Conservation (phyloP, 2,329 filamentous ascomycete genomes). For the Talaromyces sp. region DNA sequence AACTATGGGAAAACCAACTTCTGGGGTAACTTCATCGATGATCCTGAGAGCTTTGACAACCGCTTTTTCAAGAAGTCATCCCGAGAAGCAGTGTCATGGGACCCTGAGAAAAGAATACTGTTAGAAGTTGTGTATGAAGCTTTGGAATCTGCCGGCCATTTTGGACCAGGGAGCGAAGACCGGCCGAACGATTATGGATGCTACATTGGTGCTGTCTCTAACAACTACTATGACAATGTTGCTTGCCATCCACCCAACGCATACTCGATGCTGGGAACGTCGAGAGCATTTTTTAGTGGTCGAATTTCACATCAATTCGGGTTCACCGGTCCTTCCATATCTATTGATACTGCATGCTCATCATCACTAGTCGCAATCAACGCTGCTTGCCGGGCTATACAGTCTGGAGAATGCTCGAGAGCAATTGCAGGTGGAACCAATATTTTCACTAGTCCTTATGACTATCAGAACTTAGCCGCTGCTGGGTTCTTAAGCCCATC, state of each 20-base stretch:
- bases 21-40: constrained; percentile 18
- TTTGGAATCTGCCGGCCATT: constrained; percentile 22
- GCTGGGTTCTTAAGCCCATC: constrained; percentile 44
- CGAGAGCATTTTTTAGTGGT: constrained; percentile 39
- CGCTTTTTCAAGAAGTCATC: constrained; percentile 23
- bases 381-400: constrained; percentile 30
- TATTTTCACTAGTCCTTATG: constrained; percentile 27
- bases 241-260: constrained; percentile 18
- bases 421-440: constrained; percentile 27
- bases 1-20: constrained; percentile 19
- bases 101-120: constrained; percentile 27
- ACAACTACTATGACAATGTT: constrained; percentile 25
- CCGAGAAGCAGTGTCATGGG: constrained; percentile 14
- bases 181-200: constrained; percentile 23
- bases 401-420: constrained; percentile 26
- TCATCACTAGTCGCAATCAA: constrained; percentile 39
- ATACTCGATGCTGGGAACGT: constrained; percentile 29
- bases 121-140: constrained; percentile 39
- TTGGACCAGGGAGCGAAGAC: constrained; percentile 22
- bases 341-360: constrained; percentile 48
- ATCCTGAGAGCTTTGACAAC: constrained; percentile 28
- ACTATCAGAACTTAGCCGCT: constrained; percentile 29
- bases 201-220: constrained; percentile 25
- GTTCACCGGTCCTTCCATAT: constrained; percentile 40
- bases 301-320: constrained; percentile 42